phyloP scores from a whole-genome alignment of 2,329 filamentous ascomycete species.

The Talaromyces sp. region DNA sequence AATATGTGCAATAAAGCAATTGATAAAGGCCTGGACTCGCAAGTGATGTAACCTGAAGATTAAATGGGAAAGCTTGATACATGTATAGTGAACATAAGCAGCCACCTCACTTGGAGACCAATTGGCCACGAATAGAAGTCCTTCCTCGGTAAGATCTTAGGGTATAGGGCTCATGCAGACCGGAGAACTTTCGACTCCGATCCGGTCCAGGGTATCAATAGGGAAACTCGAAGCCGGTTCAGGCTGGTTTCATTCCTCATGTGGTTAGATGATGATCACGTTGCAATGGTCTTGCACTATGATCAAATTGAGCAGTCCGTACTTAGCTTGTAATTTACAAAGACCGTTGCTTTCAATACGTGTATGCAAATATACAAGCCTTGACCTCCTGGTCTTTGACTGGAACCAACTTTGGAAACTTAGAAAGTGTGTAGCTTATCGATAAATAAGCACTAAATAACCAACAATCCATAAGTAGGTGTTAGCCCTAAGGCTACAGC shows the following conservation, averaged over 20 bases:
- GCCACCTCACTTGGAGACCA: not conserved
- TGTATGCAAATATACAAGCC: too few species aligned
- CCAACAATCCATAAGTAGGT: not conserved
- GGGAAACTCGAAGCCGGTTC: not conserved
- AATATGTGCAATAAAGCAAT: not conserved
- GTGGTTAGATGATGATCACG: not conserved
- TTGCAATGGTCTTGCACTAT: not conserved
- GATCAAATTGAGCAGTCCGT: not conserved
- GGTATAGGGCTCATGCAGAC: not conserved
- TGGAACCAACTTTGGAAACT: too few species aligned
- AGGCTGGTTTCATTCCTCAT: not conserved
- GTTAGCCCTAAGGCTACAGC: too few species aligned
- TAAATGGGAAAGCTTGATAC: not conserved
- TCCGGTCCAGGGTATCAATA: not conserved
- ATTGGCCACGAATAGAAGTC: not conserved
- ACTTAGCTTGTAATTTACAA: not conserved
- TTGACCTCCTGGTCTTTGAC: too few species aligned
- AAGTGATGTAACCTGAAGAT: not conserved
- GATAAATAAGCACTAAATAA: not conserved
- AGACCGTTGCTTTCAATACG: too few species aligned
- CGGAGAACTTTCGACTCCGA: not conserved
- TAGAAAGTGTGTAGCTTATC: not conserved
- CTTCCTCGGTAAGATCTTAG: not conserved
- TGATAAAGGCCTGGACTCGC: not conserved
- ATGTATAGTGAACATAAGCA: not conserved